phyloP scores from a whole-genome alignment of 1,284 basidiomycete species.

The Microbotryum lychnidis-dioicae region DNA sequence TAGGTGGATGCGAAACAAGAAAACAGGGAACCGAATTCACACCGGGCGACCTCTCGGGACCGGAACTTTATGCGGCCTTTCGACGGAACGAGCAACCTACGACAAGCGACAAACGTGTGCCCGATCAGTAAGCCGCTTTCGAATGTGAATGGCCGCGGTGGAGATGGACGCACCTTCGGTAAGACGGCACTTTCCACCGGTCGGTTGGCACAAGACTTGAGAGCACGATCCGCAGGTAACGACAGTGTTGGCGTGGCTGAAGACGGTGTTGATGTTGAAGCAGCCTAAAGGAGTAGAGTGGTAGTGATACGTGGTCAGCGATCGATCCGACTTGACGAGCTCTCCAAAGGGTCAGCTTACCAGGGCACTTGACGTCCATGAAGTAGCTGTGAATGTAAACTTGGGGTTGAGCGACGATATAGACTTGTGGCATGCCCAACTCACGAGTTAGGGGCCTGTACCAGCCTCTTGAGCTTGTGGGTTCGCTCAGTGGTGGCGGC shows the following conservation, averaged over 20 bases:
- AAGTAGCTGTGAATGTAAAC: conserved; percentile 53
- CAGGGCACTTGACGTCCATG: conserved; percentile 99
- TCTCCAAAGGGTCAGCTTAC: conserved; percentile 41
- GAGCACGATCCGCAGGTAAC: conserved; percentile 89
- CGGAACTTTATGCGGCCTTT: conserved; percentile 32
- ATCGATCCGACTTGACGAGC: not conserved
- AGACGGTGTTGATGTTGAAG: conserved; percentile 90
- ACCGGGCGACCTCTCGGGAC: no score
- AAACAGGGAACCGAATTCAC: no score
- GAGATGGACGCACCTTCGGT: conserved; percentile 75
- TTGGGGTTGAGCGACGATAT: no score
- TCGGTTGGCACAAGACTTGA: conserved; percentile 94
- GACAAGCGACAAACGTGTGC: not conserved
- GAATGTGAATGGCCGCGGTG: conserved; percentile 2
- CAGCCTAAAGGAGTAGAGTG: conserved; percentile 46
- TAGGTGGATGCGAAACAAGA: no score
- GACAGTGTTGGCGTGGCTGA: conserved; percentile 90
- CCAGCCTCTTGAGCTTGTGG: conserved; percentile 94
- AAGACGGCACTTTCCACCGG: conserved; percentile 95
- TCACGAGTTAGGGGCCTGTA: conserved; percentile 56
- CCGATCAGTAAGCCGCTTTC: not conserved
- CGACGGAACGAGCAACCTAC: conserved; percentile 55
- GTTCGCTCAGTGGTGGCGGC: conserved; percentile 75
- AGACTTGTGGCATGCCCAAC: not conserved
- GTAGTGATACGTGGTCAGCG: not conserved